phyloP scores from a whole-genome alignment of 108 stramenopile species.

The Skeletonema grethae region DNA sequence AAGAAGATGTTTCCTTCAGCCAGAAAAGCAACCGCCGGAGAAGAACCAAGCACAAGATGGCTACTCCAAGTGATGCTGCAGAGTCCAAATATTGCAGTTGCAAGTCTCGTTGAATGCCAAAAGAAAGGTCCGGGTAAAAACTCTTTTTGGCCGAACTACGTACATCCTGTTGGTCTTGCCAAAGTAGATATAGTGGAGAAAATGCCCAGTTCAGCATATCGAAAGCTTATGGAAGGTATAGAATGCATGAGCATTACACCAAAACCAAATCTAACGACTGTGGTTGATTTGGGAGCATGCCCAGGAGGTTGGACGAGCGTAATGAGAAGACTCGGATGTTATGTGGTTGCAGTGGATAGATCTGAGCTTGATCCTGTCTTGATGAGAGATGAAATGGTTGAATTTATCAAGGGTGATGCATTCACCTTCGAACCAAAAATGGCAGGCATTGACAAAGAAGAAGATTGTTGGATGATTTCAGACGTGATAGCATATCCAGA shows the following conservation, averaged over 20 bases:
- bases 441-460: neutral
- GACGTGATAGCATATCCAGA: slow-evolving; percentile 71
- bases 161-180: slow-evolving; percentile 49
- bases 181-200: slow-evolving; percentile 52
- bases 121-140: neutral
- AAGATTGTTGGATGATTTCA: slow-evolving; percentile 60
- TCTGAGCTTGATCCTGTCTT: slow-evolving; percentile 42
- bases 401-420: slow-evolving; percentile 61
- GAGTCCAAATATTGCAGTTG: slow-evolving; percentile 46
- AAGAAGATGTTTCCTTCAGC: slow-evolving; percentile 49
- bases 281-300: slow-evolving; percentile 62
- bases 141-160: slow-evolving; percentile 51
- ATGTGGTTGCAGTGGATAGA: slow-evolving; percentile 58
- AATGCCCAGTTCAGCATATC: slow-evolving; percentile 67
- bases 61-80: slow-evolving; percentile 58
- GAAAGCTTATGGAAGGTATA: slow-evolving; percentile 62
- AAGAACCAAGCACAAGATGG: slow-evolving; percentile 39
- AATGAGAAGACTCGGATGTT: slow-evolving; percentile 32
- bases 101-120: slow-evolving; percentile 34
- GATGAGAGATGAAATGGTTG: slow-evolving; percentile 49
- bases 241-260: slow-evolving; percentile 41
- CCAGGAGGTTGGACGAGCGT: slow-evolving; percentile 68
- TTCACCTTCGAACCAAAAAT: slow-evolving; percentile 47
- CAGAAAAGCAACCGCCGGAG: slow-evolving; percentile 8
- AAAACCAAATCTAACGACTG: slow-evolving; percentile 6